Evolutionary conservation across 2,329 filamentous ascomycete species (phyloP), one percentile per base, ranked within the genome.

Genomic region (Salinomyces thailandicus): DNA sequence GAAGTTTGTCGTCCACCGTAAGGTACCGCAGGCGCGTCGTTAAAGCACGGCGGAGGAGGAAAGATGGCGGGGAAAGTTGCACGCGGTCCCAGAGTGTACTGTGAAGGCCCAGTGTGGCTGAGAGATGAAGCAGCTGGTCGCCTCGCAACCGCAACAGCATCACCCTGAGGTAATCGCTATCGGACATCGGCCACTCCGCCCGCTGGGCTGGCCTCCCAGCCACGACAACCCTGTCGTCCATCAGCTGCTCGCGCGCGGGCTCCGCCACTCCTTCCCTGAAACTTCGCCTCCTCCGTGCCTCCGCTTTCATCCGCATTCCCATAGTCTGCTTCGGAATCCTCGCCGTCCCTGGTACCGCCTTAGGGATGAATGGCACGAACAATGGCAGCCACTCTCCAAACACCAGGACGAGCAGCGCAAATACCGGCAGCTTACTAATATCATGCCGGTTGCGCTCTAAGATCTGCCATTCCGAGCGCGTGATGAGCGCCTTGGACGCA

Each of bases 341-440:
- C 59, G 89, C 95, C 0, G 85, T 81, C 49, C 76, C 75, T 0
- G 89, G 89, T 17, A 93, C 81, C 15, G 85, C 66, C 14, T 78
- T 77, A 0, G 72, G 72, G 17, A 93, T 64, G 19, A 77, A 72
- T 5, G 86, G 64, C 1, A 93, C 80, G 5, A 93, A 62, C 5
- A 96, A 54, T 0, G 87, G 85, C 1, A 87, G 84, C 62, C 93
- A 80, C 61, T 96, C 89, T 17, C 86, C 89, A 55, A 82, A 84
- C 12, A 93, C 44, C 1, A 89, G 51, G 5, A 94, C 68, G 33
- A 95, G 64, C 3, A 93, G 43, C 0, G 67, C 78, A 56, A 98
- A 95, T 1, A 82, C 59, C 0, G 87, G 85, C 35, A 95, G 67
- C 16, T 85, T 78, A n/a, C 75, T 64, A 31, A 85, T 62, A 58